Percentiles rank a stretch among this genome's conserved stretches.
phyloP scores from a whole-genome alignment of 768 basidiomycete species.

The Astraeus odoratus region DNA sequence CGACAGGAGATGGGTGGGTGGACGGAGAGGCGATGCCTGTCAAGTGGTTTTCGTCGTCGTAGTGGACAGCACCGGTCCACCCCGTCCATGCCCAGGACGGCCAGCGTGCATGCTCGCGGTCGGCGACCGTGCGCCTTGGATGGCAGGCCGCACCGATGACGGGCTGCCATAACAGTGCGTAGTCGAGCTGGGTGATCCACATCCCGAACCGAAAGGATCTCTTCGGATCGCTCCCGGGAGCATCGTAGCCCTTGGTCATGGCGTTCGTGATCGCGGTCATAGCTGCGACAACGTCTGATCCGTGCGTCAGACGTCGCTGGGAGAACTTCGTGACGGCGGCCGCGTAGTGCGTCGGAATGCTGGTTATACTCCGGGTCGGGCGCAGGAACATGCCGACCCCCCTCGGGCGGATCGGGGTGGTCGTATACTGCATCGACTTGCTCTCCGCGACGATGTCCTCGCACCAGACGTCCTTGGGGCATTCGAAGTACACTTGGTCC shows the following conservation, averaged over 20 bases:
- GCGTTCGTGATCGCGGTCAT: slow-evolving; percentile 5
- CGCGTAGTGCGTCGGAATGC: not conserved
- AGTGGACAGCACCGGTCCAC: slow-evolving; percentile 16
- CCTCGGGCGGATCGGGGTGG: too few relatives aligned
- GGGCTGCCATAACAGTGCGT: slow-evolving; percentile 19
- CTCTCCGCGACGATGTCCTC: not conserved
- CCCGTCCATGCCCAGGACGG: slow-evolving; percentile 23
- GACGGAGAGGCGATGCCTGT: not conserved
- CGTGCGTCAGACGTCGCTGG: slow-evolving; percentile 7
- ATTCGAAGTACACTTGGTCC: slow-evolving; percentile 15
- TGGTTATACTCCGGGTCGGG: too few relatives aligned
- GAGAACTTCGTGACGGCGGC: slow-evolving; percentile 8
- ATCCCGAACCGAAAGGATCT: slow-evolving; percentile 9
- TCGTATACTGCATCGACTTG: too few relatives aligned
- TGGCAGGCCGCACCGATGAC: slow-evolving; percentile 5
- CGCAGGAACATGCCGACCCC: too few relatives aligned
- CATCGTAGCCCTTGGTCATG: slow-evolving; percentile 1
- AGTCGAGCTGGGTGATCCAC: slow-evolving; percentile 9
- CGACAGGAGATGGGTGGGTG: slow-evolving; percentile 5
- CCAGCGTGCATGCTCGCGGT: slow-evolving; percentile 1
- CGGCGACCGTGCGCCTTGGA: slow-evolving; percentile 4
- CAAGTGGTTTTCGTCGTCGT: slow-evolving; percentile 5
- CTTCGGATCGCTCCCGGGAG: not conserved
- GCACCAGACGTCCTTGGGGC: too few relatives aligned
- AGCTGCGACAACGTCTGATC: slow-evolving; percentile 12